These are phyloP conservation scores for Fomitopsis schrenkii DNA, from an alignment of 1,284 basidiomycete species.

Conservation along the genomic window DNA sequence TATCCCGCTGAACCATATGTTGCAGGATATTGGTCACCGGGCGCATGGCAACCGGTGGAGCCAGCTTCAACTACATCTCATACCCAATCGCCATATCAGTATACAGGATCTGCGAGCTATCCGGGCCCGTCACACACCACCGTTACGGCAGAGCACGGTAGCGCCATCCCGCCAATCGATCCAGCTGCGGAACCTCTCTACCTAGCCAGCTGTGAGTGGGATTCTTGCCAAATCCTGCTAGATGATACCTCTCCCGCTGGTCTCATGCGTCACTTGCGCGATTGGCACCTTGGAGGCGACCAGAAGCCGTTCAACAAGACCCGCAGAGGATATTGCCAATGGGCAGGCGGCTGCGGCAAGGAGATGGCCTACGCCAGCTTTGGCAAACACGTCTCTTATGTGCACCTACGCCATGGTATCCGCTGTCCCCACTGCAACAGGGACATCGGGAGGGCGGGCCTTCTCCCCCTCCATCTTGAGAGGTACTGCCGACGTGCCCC, in stretches of 20 bases:
- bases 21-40: neutral
- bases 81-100: neutral
- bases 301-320: constrained; percentile 2
- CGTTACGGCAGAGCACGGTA: neutral
- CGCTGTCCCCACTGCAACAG: constrained; percentile 5
- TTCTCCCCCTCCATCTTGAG: constrained; percentile 2
- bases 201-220: neutral
- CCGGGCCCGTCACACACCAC: neutral
- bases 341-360: constrained; percentile 4
- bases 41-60: neutral
- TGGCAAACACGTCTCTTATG: constrained; percentile 8
- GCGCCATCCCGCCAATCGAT: neutral
- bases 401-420: constrained; percentile 2
- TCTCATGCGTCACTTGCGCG: constrained; percentile 7
- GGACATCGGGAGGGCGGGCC: constrained; percentile 3
- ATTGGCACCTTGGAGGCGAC: neutral
- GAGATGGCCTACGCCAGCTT: constrained; percentile 10
- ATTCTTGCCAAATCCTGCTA: neutral
- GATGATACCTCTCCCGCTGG: constrained; percentile 7
- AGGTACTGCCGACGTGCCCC: neutral
- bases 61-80: neutral
- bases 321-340: constrained; percentile 1
- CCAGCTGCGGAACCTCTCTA: neutral
- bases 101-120: too few species aligned
- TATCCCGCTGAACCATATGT: neutral